phyloP scores from a whole-genome alignment of 176 grass and related monocot species.

The Leersia perrieri region DNA sequence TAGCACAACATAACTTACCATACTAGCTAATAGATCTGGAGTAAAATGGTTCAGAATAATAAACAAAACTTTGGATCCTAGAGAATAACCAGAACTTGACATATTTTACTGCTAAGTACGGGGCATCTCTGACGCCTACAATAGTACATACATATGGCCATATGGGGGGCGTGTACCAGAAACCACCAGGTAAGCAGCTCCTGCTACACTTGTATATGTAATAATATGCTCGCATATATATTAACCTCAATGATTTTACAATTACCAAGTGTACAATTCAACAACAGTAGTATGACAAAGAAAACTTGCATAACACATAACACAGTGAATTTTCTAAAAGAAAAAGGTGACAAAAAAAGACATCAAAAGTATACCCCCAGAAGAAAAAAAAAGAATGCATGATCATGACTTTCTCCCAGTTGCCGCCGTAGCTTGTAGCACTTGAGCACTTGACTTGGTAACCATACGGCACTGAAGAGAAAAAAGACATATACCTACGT shows the following conservation, averaged over 20 bases:
- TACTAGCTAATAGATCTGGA: background rate
- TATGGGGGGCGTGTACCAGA: background rate
- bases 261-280: constrained; percentile 32
- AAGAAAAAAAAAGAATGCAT: constrained; percentile 25
- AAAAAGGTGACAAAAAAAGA: background rate
- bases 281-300: background rate
- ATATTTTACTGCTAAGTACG: constrained; percentile 31
- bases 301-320: constrained; percentile 17
- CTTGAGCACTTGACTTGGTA: background rate
- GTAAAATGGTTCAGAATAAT: background rate
- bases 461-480: background rate
- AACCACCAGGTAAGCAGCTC: background rate
- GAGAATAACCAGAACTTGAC: constrained; percentile 26
- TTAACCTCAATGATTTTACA: constrained; percentile 15
- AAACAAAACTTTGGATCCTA: constrained; percentile 32
- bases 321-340: constrained; percentile 31
- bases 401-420: constrained; percentile 21
- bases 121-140: constrained; percentile 1
- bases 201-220: background rate
- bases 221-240: background rate
- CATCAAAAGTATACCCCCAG: constrained; percentile 20
- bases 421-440: constrained; percentile 1
- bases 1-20: background rate
- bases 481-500: background rate
- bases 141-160: background rate